These are phyloP conservation scores for Wickerhamomyces ciferrii DNA, from an alignment of 805 yeast genomes.

Conservation along the genomic window DNA sequence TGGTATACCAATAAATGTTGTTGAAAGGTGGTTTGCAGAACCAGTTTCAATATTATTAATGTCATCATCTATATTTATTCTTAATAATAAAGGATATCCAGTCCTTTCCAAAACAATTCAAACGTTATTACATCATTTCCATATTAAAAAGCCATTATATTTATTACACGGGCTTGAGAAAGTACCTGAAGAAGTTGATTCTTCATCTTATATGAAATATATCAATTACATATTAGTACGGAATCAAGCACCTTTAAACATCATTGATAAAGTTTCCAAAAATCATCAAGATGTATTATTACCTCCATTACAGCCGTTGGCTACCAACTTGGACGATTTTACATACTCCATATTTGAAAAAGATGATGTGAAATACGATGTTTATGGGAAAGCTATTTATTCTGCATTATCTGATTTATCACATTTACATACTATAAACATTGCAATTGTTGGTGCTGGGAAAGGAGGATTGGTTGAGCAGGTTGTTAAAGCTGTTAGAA, in stretches of 20 bases:
- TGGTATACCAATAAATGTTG: conserved; percentile 42
- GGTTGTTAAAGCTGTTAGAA: conserved; percentile 35
- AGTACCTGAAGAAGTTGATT: conserved; percentile 26
- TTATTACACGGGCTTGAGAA: conserved; percentile 51
- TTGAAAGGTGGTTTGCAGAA: conserved; percentile 63
- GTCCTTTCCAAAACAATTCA: conserved; percentile 60
- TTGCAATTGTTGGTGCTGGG: conserved; percentile 83
- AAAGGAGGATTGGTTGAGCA: conserved; percentile 74
- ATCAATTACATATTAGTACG: conserved; percentile 33
- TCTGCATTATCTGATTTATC: conserved; percentile 20
- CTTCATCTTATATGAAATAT: conserved; percentile 35
- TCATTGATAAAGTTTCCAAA: conserved; percentile 26
- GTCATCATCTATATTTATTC: conserved; percentile 50
- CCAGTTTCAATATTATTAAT: conserved; percentile 55
- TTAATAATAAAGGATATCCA: conserved; percentile 58
- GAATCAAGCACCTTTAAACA: conserved; percentile 23
- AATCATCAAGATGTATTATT: conserved; percentile 24
- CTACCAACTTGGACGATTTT: conserved; percentile 46
- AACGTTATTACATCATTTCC: conserved; percentile 37
- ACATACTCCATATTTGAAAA: conserved; percentile 69
- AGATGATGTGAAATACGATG: conserved; percentile 63
- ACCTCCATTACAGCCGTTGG: conserved; percentile 71
- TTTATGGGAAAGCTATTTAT: conserved; percentile 34
- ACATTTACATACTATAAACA: conserved; percentile 21
- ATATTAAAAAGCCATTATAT: conserved; percentile 34